Conservation (phyloP, 768 basidiomycete genomes). For the Boletus reticulatus region DNA sequence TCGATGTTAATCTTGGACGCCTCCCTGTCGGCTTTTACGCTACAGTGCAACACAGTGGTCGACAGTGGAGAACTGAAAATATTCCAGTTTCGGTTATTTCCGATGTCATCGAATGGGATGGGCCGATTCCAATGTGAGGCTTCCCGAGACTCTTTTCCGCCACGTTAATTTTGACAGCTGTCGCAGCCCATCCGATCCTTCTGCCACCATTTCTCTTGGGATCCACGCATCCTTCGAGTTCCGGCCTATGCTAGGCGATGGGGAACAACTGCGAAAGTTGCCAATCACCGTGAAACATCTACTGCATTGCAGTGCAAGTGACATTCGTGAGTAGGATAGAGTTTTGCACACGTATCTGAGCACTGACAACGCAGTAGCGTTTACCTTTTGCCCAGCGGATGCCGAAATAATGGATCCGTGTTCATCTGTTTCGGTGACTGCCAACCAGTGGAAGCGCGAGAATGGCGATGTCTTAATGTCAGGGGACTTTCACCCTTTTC, state of each 20-base stretch:
- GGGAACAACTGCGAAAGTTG: not conserved
- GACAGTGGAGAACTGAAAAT: not conserved
- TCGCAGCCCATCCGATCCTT: not conserved
- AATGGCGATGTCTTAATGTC: not conserved
- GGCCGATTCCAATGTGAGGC: constrained; percentile 1
- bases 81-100: not conserved
- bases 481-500: not conserved
- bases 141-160: too few relatives aligned
- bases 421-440: not conserved
- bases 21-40: constrained; percentile 1
- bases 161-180: not conserved
- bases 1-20: not conserved
- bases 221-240: constrained; percentile 3
- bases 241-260: constrained; percentile 3
- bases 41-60: not conserved
- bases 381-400: not conserved
- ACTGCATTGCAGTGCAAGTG: not conserved
- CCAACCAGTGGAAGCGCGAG: not conserved
- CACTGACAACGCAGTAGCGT: not conserved
- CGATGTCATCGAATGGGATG: not conserved
- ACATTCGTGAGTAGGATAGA: not conserved
- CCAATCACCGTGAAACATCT: not conserved
- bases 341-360: not conserved
- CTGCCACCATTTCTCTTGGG: not conserved
- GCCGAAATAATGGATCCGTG: not conserved